Evolutionary conservation across 805 yeast genomes (phyloP).

Genomic region (Pichia pseudocactophila): DNA sequence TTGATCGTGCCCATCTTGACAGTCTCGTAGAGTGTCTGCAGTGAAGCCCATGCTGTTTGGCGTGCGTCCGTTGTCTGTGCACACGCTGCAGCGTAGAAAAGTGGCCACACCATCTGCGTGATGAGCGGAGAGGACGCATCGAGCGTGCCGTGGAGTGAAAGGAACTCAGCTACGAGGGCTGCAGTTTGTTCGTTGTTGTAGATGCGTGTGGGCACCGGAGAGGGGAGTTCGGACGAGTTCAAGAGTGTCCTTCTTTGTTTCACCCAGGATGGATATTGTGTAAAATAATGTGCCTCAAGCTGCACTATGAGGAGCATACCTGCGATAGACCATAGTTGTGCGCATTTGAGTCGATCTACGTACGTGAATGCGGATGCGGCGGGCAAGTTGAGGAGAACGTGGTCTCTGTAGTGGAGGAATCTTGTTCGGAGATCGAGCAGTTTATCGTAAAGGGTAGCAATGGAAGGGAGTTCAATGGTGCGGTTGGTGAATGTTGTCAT

Average conservation of each 20-base stretch:
- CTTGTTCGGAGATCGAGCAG: constrained; percentile 6
- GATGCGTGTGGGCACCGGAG: constrained; percentile 6
- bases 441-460: not conserved
- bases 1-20: constrained; percentile 48
- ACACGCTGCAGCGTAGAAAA: constrained; percentile 41
- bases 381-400: constrained; percentile 27
- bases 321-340: constrained; percentile 49
- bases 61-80: constrained; percentile 30
- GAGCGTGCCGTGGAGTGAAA: constrained; percentile 37
- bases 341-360: constrained; percentile 37
- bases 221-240: constrained; percentile 3
- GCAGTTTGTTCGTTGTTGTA: constrained; percentile 22
- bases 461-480: not conserved
- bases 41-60: constrained; percentile 23
- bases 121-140: constrained; percentile 38
- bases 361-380: constrained; percentile 25
- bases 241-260: constrained; percentile 3
- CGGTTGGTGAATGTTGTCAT: constrained; percentile 4
- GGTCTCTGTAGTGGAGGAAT: constrained; percentile 37
- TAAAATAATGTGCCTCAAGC: constrained; percentile 8
- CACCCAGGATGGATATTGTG: not conserved
- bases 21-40: constrained; percentile 36
- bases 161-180: constrained; percentile 36
- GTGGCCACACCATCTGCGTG: constrained; percentile 60
- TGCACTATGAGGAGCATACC: constrained; percentile 12